Conservation (phyloP, 1,139 yeast species). For the Sporopachydermia cereana region DNA sequence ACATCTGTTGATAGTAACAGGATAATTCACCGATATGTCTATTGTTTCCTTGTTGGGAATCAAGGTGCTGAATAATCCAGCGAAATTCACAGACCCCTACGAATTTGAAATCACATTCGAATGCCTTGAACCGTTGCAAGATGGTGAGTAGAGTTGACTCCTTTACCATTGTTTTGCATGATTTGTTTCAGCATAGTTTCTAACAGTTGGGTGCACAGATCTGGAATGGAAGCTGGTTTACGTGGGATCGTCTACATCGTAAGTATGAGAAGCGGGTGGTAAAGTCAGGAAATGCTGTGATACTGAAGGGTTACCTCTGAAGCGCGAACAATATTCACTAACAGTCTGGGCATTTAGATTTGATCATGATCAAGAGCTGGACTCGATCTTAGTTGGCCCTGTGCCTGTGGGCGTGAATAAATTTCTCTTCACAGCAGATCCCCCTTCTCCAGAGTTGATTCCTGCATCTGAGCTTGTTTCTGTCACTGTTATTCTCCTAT, state of each 20-base stretch:
- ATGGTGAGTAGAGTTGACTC: constrained; percentile 24
- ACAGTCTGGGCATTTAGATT: constrained; percentile 20
- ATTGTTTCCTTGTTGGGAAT: constrained; percentile 88
- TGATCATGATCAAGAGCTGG: constrained; percentile 94
- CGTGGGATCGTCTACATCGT: constrained; percentile 86
- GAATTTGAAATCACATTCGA: constrained; percentile 96
- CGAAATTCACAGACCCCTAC: constrained; percentile 84
- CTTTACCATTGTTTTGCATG: not conserved
- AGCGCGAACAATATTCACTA: not conserved
- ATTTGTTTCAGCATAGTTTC: too few relatives aligned
- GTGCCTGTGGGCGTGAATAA: constrained; percentile 96
- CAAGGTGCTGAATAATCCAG: constrained; percentile 90
- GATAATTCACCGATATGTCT: constrained; percentile 44
- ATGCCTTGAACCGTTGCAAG: constrained; percentile 84
- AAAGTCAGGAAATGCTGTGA: too few relatives aligned
- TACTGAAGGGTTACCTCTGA: too few relatives aligned
- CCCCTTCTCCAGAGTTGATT: constrained; percentile 90
- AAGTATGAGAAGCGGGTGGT: constrained; percentile 13
- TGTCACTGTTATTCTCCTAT: constrained; percentile 83
- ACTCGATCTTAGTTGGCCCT: constrained; percentile 91
- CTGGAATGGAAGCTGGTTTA: constrained; percentile 95
- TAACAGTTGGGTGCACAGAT: constrained; percentile 28
- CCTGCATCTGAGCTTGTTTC: constrained; percentile 93
- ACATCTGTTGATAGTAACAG: too few relatives aligned
- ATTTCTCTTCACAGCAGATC: constrained; percentile 87